phyloP scores from a whole-genome alignment of 768 basidiomycete genomes.

The Russula sp. region DNA sequence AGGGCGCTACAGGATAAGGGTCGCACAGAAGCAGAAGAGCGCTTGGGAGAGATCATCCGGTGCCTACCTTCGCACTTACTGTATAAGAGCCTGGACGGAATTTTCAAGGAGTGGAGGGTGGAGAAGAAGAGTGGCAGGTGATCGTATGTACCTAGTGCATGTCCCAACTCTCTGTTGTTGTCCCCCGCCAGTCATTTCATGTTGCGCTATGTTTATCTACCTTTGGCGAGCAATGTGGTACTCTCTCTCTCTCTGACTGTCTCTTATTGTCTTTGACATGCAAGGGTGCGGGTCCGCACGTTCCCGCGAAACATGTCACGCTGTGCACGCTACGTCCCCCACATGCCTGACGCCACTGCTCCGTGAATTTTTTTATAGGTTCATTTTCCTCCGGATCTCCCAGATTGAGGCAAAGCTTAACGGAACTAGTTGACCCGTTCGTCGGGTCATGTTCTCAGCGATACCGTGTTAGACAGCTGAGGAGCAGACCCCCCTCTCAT shows the following conservation, averaged over 20 bases:
- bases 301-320: background rate
- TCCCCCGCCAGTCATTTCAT: background rate
- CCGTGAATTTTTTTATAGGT: background rate
- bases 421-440: background rate
- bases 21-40: constrained; percentile 63
- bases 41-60: constrained; percentile 83
- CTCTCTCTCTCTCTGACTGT: background rate
- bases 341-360: constrained; percentile 4
- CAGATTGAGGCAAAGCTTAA: background rate
- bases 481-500: background rate
- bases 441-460: background rate
- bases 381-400: background rate
- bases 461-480: background rate
- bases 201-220: constrained; percentile 10
- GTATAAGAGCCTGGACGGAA: constrained; percentile 87
- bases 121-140: constrained; percentile 65
- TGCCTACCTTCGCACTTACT: constrained; percentile 81
- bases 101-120: constrained; percentile 88
- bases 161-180: constrained; percentile 4
- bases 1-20: constrained; percentile 56
- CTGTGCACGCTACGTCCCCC: constrained; percentile 15
- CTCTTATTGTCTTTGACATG: background rate
- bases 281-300: background rate
- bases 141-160: constrained; percentile 10
- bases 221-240: background rate